Evolutionary conservation across 345 rosid species (phyloP).

Genomic region (Raphanus raphanistrum): DNA sequence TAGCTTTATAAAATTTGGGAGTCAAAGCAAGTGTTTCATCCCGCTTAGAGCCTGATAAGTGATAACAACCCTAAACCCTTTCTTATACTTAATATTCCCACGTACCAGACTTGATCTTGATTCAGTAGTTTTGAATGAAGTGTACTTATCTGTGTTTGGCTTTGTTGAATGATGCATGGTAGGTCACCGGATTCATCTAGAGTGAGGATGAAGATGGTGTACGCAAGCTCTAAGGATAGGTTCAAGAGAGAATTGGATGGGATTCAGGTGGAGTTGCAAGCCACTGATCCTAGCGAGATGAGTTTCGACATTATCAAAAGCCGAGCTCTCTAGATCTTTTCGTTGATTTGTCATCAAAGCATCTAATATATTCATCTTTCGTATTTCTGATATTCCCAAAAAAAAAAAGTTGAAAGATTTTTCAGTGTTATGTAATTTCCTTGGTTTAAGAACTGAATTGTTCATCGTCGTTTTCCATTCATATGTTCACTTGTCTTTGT

Average conservation of each 20-base stretch:
- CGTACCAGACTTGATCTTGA: background rate
- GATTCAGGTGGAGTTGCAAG: slow-evolving; percentile 69
- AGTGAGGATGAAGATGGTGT: slow-evolving; percentile 77
- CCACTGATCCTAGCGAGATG: slow-evolving; percentile 81
- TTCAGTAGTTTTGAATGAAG: background rate
- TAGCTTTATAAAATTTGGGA: no score
- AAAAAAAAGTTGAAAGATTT: background rate
- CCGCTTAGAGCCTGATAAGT: no score
- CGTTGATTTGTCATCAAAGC: background rate
- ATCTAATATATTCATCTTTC: slow-evolving; percentile 6
- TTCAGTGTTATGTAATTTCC: slow-evolving; percentile 15
- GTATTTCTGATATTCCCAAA: background rate
- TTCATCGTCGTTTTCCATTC: slow-evolving; percentile 12
- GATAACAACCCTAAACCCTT: no score
- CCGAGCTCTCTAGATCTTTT: slow-evolving; percentile 45
- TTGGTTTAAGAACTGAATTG: slow-evolving; percentile 17
- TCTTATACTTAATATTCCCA: background rate
- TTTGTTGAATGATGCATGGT: slow-evolving; percentile 5
- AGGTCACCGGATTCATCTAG: slow-evolving; percentile 69
- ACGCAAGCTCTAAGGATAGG: slow-evolving; percentile 73
- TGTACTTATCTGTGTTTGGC: background rate
- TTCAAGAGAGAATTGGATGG: slow-evolving; percentile 78
- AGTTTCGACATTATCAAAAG: slow-evolving; percentile 58
- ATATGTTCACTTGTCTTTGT: slow-evolving; percentile 2
- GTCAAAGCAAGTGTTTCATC: no score